Evolutionary conservation across 2,329 filamentous ascomycete species (phyloP).

Genomic region (Fusarium sp.): DNA sequence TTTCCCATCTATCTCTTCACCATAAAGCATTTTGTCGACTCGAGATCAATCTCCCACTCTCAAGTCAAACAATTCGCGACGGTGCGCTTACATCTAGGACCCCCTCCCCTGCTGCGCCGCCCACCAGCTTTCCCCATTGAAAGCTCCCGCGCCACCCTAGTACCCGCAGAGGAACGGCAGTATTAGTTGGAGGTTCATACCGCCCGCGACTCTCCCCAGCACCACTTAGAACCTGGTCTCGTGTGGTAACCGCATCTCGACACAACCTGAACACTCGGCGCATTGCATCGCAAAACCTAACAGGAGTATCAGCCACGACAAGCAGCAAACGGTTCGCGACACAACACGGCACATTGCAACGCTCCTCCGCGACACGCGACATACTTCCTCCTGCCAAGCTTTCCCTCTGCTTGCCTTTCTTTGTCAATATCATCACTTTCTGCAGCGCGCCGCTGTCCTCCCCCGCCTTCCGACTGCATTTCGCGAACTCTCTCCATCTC

Average conservation of each 20-base stretch:
- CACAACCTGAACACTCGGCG: conserved; percentile 37
- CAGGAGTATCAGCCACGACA: conserved; percentile 24
- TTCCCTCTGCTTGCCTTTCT: conserved; percentile 1
- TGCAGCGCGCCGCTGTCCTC: conserved; percentile 37
- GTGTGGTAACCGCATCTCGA: conserved; percentile 42
- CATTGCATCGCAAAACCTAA: conserved; percentile 31
- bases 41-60: conserved; percentile 25
- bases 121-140: conserved; percentile 28
- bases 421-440: conserved; percentile 17
- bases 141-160: conserved; percentile 28
- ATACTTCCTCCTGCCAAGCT: conserved; percentile 11
- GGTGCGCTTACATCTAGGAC: conserved; percentile 23
- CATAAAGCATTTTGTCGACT: conserved; percentile 27
- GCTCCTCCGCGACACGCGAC: conserved; percentile 35
- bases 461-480: conserved; percentile 39
- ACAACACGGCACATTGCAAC: conserved; percentile 32
- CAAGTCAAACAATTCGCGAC: conserved; percentile 15
- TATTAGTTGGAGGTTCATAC: conserved; percentile 37
- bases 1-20: conserved; percentile 15
- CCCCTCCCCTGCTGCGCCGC: conserved; percentile 36
- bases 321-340: conserved; percentile 30
- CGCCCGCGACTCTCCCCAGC: conserved; percentile 35
- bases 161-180: conserved; percentile 35
- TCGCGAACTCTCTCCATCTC: conserved; percentile 12
- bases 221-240: conserved; percentile 42